Percentiles rank a stretch among this genome's conserved stretches.
These are phyloP conservation scores for Osmozyma mogii DNA, from an alignment of 805 yeast species.

Conservation along the genomic window DNA sequence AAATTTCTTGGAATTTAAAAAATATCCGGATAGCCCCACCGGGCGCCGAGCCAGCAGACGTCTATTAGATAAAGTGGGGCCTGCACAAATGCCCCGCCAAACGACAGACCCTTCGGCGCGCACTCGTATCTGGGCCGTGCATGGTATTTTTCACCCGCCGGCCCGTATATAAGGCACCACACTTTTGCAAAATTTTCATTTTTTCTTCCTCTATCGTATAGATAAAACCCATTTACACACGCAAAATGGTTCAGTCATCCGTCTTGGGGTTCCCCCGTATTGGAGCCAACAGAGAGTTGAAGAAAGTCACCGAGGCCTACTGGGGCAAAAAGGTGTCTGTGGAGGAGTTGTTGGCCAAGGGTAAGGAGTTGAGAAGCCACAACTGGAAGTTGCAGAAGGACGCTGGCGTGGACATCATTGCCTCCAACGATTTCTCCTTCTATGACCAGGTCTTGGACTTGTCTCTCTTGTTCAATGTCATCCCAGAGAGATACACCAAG, in stretches of 20 bases:
- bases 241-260: slow-evolving; percentile 86
- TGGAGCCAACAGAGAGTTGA: slow-evolving; percentile 98
- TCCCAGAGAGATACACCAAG: slow-evolving; percentile 96
- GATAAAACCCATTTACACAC: background rate
- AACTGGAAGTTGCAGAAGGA: slow-evolving; percentile 98
- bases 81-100: too few species aligned
- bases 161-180: slow-evolving; percentile 2
- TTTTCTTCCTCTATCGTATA: background rate
- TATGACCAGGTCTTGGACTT: slow-evolving; percentile 96
- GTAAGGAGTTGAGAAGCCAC: slow-evolving; percentile 89
- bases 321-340: slow-evolving; percentile 90
- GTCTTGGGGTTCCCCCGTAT: slow-evolving; percentile 99
- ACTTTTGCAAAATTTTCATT: background rate
- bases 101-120: slow-evolving; percentile 1
- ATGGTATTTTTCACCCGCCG: slow-evolving; percentile 1
- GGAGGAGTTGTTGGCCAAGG: slow-evolving; percentile 84
- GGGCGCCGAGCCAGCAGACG: too few species aligned
- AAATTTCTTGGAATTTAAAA: too few species aligned
- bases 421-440: slow-evolving; percentile 96
- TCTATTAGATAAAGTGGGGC: too few species aligned
- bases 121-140: slow-evolving; percentile 1
- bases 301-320: slow-evolving; percentile 98
- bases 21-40: too few species aligned
- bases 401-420: slow-evolving; percentile 95
- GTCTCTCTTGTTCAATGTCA: slow-evolving; percentile 86